A percentile compares a stretch with the other conserved stretches of the same genome.
Evolutionary conservation across 805 yeast species (phyloP).

Genomic region (Saccharomycopsis olivae): DNA sequence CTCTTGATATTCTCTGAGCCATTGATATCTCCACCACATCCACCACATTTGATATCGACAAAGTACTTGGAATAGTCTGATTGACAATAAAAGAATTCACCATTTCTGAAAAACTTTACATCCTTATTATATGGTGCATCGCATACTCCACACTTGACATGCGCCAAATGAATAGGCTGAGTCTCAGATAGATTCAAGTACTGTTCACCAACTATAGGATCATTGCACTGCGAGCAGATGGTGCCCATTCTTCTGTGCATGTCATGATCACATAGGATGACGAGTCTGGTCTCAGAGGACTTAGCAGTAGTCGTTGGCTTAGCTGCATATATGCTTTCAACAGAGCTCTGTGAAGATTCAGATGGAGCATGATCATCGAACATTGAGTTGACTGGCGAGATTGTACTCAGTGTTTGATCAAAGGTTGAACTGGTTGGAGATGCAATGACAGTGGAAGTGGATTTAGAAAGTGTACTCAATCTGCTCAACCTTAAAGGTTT

Average conservation of each 20-base stretch:
- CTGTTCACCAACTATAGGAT: slow-evolving; percentile 71
- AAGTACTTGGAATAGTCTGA: slow-evolving; percentile 41
- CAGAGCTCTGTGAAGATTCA: too few species aligned
- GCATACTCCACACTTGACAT: slow-evolving; percentile 85
- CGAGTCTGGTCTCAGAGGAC: too few species aligned
- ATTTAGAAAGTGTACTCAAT: too few species aligned
- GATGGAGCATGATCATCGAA: too few species aligned
- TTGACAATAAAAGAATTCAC: slow-evolving; percentile 75
- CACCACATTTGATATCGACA: slow-evolving; percentile 2
- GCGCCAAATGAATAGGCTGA: slow-evolving; percentile 79
- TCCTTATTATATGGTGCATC: slow-evolving; percentile 59
- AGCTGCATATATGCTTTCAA: too few species aligned
- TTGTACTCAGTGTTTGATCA: too few species aligned
- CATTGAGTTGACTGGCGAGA: too few species aligned
- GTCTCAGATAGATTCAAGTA: slow-evolving; percentile 88
- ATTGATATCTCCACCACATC: slow-evolving; percentile 1
- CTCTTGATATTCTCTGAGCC: slow-evolving; percentile 3
- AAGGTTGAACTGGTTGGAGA: too few species aligned
- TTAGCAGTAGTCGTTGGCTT: too few species aligned
- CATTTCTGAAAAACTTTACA: slow-evolving; percentile 73
- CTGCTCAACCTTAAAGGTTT: too few species aligned
- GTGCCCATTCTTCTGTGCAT: slow-evolving; percentile 77
- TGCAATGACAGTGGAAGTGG: too few species aligned
- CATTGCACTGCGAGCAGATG: slow-evolving; percentile 76
- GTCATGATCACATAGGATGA: slow-evolving; percentile 81